These are phyloP conservation scores for Aegilops sharonensis DNA, from an alignment of 176 grass and related monocot genomes.

Conservation along the genomic window DNA sequence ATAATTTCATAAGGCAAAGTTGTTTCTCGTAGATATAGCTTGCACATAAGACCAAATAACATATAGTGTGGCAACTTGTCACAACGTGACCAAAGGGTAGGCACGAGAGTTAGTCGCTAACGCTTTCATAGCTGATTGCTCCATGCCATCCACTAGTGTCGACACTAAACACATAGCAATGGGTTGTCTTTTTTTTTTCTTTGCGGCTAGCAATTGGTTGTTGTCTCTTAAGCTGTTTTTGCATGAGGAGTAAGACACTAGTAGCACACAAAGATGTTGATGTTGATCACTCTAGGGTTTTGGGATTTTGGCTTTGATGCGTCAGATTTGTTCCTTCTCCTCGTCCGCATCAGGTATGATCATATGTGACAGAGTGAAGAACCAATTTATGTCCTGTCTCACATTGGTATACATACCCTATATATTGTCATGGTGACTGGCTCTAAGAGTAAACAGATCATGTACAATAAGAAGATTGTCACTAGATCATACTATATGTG, in stretches of 20 bases:
- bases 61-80: background rate
- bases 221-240: background rate
- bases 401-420: background rate
- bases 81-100: background rate
- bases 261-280: background rate
- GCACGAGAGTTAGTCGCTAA: background rate
- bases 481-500: too few relatives aligned
- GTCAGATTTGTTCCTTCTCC: background rate
- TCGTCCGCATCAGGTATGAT: background rate
- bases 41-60: background rate
- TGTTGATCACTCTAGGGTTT: background rate
- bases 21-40: background rate
- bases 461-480: background rate
- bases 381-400: background rate
- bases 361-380: background rate
- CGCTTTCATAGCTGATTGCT: background rate
- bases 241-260: background rate
- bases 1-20: background rate
- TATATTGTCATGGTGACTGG: background rate
- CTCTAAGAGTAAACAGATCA: too few relatives aligned
- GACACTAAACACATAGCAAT: background rate
- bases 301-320: background rate
- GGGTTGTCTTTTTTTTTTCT: too few relatives aligned
- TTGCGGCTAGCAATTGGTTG: too few relatives aligned
- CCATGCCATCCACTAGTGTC: background rate